These are phyloP conservation scores for Litchi chinensis DNA, from an alignment of 345 rosid genomes.

Conservation along the genomic window DNA sequence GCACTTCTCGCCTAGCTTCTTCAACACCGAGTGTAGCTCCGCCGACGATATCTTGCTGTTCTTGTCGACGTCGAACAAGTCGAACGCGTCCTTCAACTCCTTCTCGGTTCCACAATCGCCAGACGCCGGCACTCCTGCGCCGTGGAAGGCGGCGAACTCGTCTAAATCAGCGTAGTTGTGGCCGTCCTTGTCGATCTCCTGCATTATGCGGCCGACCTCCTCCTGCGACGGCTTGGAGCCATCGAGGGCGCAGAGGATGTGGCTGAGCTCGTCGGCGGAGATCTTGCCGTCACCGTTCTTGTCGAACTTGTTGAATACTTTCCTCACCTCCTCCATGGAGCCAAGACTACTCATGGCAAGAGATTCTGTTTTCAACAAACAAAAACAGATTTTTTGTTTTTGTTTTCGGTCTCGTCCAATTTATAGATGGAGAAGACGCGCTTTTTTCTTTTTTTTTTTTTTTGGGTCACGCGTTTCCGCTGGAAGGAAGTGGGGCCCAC, in stretches of 20 bases:
- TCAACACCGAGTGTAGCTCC: slow-evolving; percentile 81
- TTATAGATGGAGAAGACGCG: too few relatives aligned
- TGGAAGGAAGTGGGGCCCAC: too few relatives aligned
- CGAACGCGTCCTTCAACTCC: slow-evolving; percentile 84
- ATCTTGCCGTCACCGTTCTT: slow-evolving; percentile 92
- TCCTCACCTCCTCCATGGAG: slow-evolving; percentile 50
- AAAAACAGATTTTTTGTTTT: too few relatives aligned
- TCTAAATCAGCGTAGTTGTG: slow-evolving; percentile 77
- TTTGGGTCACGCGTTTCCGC: too few relatives aligned
- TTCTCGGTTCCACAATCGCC: slow-evolving; percentile 23
- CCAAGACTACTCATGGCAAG: slow-evolving; percentile 31
- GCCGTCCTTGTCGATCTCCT: slow-evolving; percentile 86
- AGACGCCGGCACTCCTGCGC: slow-evolving; percentile 9
- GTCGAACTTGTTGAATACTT: slow-evolving; percentile 76
- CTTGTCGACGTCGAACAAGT: slow-evolving; percentile 74
- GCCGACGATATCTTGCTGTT: slow-evolving; percentile 78
- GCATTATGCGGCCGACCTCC: slow-evolving; percentile 63
- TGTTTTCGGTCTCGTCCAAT: too few relatives aligned
- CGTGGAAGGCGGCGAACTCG: slow-evolving; percentile 65
- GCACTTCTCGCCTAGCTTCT: slow-evolving; percentile 75
- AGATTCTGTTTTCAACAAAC: neutral
- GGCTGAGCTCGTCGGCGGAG: slow-evolving; percentile 68
- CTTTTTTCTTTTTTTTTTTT: too few relatives aligned
- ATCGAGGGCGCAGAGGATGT: slow-evolving; percentile 51
- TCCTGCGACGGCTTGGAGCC: slow-evolving; percentile 48